phyloP scores from a whole-genome alignment of 345 rosid genomes.

The Cardamine chenopodiifolia region DNA sequence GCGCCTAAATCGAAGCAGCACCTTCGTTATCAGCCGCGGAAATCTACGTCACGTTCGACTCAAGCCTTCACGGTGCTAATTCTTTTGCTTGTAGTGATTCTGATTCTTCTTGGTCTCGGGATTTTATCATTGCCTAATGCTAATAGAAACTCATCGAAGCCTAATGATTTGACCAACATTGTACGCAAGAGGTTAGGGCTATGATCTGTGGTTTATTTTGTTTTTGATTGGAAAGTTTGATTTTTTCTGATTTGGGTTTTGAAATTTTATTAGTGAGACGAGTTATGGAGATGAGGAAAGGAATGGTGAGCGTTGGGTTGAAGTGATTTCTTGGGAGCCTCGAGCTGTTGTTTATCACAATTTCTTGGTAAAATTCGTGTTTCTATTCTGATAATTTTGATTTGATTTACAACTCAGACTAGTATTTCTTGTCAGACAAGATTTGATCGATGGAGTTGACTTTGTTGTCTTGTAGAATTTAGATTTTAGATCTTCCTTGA shows the following conservation, averaged over 20 bases:
- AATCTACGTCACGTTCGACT: conserved; percentile 55
- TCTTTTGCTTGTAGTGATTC: conserved; percentile 58
- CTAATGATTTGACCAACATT: conserved; percentile 79
- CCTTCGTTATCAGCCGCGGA: conserved; percentile 38
- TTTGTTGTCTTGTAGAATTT: background rate
- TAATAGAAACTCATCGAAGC: conserved; percentile 50
- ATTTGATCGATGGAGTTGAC: conserved; percentile 3
- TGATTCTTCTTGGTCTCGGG: conserved; percentile 79
- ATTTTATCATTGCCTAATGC: conserved; percentile 69
- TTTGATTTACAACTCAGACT: background rate
- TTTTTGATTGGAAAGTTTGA: background rate
- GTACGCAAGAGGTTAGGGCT: conserved; percentile 50
- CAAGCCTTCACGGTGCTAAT: conserved; percentile 56
- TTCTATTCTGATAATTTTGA: background rate
- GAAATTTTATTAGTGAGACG: background rate
- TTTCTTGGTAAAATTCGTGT: conserved; percentile 63
- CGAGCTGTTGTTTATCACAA: conserved; percentile 85
- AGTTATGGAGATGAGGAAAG: conserved; percentile 52
- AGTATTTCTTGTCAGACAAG: conserved; percentile 23
- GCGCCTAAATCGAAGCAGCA: conserved; percentile 41
- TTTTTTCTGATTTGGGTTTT: conserved; percentile 13
- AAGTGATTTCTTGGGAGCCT: conserved; percentile 98
- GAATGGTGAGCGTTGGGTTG: conserved; percentile 73
- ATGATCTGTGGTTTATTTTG: background rate
- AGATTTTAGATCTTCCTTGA: background rate